These are phyloP conservation scores for Russula lepida DNA, from an alignment of 768 basidiomycete species.

Conservation along the genomic window DNA sequence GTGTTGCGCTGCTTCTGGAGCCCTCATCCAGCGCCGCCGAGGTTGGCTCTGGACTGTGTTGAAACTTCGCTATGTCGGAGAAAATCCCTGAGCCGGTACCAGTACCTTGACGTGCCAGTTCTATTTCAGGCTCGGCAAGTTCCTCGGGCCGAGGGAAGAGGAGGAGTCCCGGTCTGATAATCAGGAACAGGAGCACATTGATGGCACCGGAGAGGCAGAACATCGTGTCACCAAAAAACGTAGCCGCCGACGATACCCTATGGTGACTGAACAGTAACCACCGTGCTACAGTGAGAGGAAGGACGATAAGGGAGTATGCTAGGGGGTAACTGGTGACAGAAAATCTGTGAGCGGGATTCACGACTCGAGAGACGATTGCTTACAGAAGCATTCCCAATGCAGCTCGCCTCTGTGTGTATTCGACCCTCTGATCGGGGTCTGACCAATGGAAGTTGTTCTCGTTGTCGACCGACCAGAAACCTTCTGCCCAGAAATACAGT, in stretches of 20 bases:
- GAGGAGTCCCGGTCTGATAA: slow-evolving; percentile 30
- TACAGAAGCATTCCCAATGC: slow-evolving; percentile 25
- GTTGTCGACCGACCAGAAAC: neutral
- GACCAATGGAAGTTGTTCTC: slow-evolving; percentile 19
- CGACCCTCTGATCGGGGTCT: neutral
- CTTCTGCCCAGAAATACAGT: neutral
- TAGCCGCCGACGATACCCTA: slow-evolving; percentile 27
- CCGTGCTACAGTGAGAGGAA: neutral
- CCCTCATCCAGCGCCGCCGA: neutral
- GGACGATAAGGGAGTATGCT: neutral
- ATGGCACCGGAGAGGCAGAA: slow-evolving; percentile 34
- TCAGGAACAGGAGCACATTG: slow-evolving; percentile 35
- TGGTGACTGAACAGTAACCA: neutral
- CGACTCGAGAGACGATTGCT: neutral
- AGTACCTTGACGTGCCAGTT: neutral
- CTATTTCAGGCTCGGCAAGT: neutral
- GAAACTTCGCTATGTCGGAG: neutral
- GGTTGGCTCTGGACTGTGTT: neutral
- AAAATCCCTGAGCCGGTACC: neutral
- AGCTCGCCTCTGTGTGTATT: neutral
- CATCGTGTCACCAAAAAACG: slow-evolving; percentile 28
- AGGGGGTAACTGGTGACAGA: neutral
- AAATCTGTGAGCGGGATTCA: neutral
- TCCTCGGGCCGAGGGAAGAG: slow-evolving; percentile 23
- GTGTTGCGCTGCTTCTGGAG: neutral